phyloP scores from a whole-genome alignment of 2,329 filamentous ascomycete genomes.

The Microdochium paspali region DNA sequence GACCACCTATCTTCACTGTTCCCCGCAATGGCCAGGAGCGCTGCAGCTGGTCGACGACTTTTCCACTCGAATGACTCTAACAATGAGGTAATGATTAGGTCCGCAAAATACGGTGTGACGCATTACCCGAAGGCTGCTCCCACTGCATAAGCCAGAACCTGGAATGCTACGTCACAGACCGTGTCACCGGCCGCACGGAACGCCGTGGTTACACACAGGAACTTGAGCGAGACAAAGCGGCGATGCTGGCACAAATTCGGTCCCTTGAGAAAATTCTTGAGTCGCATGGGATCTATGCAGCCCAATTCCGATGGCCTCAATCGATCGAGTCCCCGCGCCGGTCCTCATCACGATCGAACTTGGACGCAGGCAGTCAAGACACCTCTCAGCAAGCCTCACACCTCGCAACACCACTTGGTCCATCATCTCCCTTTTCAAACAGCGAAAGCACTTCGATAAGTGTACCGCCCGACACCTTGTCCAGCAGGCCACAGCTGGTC shows the following conservation, averaged over 20 bases:
- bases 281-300: constrained; percentile 49
- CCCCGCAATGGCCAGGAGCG: no score
- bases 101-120: constrained; percentile 83
- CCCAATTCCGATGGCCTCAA: constrained; percentile 14
- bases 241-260: constrained; percentile 56
- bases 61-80: not conserved
- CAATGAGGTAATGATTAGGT: constrained; percentile 34
- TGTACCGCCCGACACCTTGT: not conserved
- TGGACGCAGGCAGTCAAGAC: constrained; percentile 17
- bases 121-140: constrained; percentile 69
- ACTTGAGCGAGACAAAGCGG: constrained; percentile 63
- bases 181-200: constrained; percentile 74
- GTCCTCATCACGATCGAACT: constrained; percentile 19
- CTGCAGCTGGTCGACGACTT: not conserved
- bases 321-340: constrained; percentile 34
- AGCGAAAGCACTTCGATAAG: constrained; percentile 43
- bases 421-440: not conserved
- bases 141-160: constrained; percentile 69
- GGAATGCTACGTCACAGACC: constrained; percentile 77
- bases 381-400: not conserved
- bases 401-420: not conserved
- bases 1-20: no score
- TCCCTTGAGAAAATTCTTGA: constrained; percentile 59
- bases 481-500: constrained; percentile 40
- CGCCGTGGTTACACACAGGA: constrained; percentile 70